Evolutionary conservation across 1,284 basidiomycete genomes (phyloP).

Genomic region (Trichosporon coremiiforme): DNA sequence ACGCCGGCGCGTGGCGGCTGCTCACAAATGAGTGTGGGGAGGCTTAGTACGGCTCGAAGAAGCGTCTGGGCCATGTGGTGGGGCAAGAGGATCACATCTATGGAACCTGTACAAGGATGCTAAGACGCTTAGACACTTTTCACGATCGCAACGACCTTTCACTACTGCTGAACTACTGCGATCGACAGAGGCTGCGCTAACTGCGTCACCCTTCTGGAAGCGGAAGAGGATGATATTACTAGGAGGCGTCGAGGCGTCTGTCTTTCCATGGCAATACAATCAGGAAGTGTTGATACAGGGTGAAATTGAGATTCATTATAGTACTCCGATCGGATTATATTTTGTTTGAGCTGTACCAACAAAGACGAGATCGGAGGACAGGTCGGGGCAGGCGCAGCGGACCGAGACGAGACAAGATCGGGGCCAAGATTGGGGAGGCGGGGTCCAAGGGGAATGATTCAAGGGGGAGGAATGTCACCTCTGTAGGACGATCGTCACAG

Average conservation of each 20-base stretch:
- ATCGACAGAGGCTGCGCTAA: not conserved
- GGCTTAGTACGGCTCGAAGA: no score
- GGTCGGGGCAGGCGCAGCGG: not conserved
- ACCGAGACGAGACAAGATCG: not conserved
- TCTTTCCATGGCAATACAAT: not conserved
- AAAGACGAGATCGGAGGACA: not conserved
- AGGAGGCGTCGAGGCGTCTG: not conserved
- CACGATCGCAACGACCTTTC: not conserved
- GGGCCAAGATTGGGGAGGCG: not conserved
- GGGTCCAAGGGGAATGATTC: not conserved
- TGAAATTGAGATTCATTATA: not conserved
- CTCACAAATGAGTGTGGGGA: no score
- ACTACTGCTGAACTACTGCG: not conserved
- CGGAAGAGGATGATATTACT: not conserved
- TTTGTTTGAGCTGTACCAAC: not conserved
- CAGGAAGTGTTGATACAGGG: not conserved
- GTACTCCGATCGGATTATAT: not conserved
- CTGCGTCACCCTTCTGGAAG: not conserved
- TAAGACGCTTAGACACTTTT: not conserved
- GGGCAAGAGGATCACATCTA: slow-evolving; percentile 6
- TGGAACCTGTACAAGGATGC: not conserved
- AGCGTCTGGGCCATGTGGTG: not conserved
- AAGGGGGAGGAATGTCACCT: not conserved
- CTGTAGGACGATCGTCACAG: not conserved
- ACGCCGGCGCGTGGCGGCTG: not conserved